Evolutionary conservation across 352 stramenopile species (phyloP).

Genomic region (Globisporangium recalcitrans): DNA sequence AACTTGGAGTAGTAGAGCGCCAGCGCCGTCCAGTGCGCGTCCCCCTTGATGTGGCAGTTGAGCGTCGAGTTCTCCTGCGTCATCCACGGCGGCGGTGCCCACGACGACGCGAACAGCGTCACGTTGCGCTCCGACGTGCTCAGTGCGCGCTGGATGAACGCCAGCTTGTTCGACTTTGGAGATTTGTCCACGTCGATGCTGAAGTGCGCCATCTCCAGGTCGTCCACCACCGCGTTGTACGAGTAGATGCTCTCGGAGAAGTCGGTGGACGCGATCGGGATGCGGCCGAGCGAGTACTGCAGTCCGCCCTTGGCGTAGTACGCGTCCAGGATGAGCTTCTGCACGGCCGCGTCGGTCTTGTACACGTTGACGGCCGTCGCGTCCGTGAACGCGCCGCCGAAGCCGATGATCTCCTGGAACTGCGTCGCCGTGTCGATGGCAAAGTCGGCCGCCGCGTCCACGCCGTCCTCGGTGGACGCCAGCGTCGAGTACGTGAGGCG

Average conservation of each 20-base stretch:
- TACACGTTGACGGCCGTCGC: conserved; percentile 73
- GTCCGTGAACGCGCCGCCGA: conserved; percentile 89
- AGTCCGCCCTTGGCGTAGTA: conserved; percentile 79
- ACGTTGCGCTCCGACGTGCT: conserved; percentile 30
- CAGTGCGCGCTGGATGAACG: conserved; percentile 51
- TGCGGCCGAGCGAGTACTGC: conserved; percentile 77
- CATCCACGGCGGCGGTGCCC: conserved; percentile 86
- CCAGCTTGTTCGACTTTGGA: conserved; percentile 52
- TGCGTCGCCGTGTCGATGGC: conserved; percentile 40
- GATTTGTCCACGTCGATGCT: conserved; percentile 79
- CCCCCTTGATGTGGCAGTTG: conserved; percentile 56
- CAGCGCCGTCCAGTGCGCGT: conserved; percentile 63
- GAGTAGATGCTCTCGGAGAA: conserved; percentile 86
- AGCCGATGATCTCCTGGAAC: conserved; percentile 83
- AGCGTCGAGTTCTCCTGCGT: conserved; percentile 62
- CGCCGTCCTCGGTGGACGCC: conserved; percentile 17
- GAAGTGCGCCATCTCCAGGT: conserved; percentile 82
- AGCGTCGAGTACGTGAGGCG: conserved; percentile 41
- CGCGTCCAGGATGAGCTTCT: conserved; percentile 65
- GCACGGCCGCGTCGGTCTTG: conserved; percentile 43
- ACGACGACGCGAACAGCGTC: conserved; percentile 72
- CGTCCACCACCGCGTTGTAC: conserved; percentile 81
- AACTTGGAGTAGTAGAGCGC: conserved; percentile 89
- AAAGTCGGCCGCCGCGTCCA: conserved; percentile 31
- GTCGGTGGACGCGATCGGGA: conserved; percentile 84